Evolutionary conservation across 768 basidiomycete genomes (phyloP), one percentile per base, ranked within the genome.

Genomic region (Termitomyces sp.): DNA sequence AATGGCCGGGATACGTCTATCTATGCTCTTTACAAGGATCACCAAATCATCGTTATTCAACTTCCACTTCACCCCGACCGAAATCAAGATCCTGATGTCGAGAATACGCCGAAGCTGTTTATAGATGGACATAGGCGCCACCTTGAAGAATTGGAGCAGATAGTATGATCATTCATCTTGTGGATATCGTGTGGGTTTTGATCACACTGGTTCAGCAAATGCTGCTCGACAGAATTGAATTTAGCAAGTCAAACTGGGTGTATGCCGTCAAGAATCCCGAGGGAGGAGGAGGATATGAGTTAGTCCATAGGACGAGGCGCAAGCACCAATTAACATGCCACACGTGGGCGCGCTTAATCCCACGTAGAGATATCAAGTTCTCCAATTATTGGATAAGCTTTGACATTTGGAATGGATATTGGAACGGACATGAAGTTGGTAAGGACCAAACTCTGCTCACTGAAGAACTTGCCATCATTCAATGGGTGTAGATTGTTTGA

Each of bases 401-500:
- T 61, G 65, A 69, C 38, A 69, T 73, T 20, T 67, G 76, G 50
- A 64, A 72, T 22, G 79, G 76, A 1, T 67, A 74, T 35, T 80
- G 78, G 76, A 72, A 74, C 33, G 76, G 74, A 11, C 71, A 68
- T 59, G 71, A 74, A 70, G 76, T 76, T 56, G 74, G 75, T 75
- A 64, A 61, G 75, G 48, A 7, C 36, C 39, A 56, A 38, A 22
- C 48, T 5, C 28, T 39, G 13, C 40, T 42, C 12, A 7, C 1
- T 33, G 40, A 22, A 12, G 44, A 35, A 33, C 39, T 40, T 35
- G 12, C n/a, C n/a, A 45, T 33, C 38, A 55, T 52, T 18, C 22
- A 7, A 61, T n/a, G 24, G 20, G 28, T 61, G 40, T 39, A 75
- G 77, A 79, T 63, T 65, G 76, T 7, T 63, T 70, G 39, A 68